Evolutionary conservation across 345 rosid genomes (phyloP), one percentile per base, ranked within the genome.

Genomic region (Salix udensis): DNA sequence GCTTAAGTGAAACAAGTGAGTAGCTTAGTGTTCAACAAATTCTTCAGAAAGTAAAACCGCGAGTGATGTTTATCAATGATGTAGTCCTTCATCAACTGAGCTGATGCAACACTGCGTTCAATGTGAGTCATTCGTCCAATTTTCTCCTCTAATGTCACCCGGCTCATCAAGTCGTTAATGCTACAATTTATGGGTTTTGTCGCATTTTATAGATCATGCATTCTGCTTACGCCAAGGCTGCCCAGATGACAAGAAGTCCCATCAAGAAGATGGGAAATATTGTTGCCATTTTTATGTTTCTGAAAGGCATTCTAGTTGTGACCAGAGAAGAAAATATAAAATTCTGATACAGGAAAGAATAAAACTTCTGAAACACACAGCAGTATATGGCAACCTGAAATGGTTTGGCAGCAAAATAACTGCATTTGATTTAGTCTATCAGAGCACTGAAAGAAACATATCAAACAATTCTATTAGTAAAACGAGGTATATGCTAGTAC

Each of bases 101-200:
- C 83, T 4, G 97, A 86, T 2, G 92, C 97, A 39, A 87, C 91
- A 13, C 34, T 52, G 67, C 95, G 92, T 40, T 94, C 98, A 67
- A 94, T 86, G 90, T 91, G 98, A 36, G 84, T 83, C 98, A 94
- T 94, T 77, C 92, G 97, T 55, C 98, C 97, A 30, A 92, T 88
- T 86, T 94, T 94, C 79, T 94, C 97, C 28, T 84, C 88, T 1
- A 91, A 83, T 31, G 92, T 94, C 97, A 94, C 93, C 76, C 94
- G 80, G 0, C 70, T 81, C 93, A 94, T 81, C 73, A 94, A 76
- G 82, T 93, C 95, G 64, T 76, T 83, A 72, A 93, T 86, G 79
- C 98, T 87, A 65, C 66, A 84, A 69, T 74, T 77, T 48, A 89
- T 0, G 13, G 92, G 94, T 77, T 85, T 90, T 37, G 80, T 85